Evolutionary conservation across 2,329 filamentous ascomycete genomes (phyloP).

Genomic region (Colletotrichum noveboracense): DNA sequence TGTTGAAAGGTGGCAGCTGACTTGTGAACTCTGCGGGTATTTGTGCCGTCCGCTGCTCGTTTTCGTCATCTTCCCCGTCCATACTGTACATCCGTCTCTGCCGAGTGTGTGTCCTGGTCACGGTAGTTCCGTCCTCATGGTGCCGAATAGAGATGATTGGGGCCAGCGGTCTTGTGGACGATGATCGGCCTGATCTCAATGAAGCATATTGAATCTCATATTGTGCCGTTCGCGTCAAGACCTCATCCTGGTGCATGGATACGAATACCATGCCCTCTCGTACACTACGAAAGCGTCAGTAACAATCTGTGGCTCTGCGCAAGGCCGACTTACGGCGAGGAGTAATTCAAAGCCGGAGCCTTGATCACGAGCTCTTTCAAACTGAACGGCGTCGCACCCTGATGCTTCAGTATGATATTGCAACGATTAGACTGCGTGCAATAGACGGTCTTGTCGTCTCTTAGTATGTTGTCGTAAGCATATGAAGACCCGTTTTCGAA

Average conservation of each 20-base stretch:
- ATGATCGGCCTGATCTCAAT: constrained; percentile 25
- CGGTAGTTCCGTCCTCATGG: constrained; percentile 55
- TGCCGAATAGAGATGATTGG: constrained; percentile 57
- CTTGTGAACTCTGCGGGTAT: constrained; percentile 61
- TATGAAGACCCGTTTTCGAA: constrained; percentile 68
- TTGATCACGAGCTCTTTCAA: constrained; percentile 88
- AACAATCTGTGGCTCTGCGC: background rate
- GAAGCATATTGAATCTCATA: constrained; percentile 74
- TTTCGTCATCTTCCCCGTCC: constrained; percentile 45
- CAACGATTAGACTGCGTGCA: constrained; percentile 88
- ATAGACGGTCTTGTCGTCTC: constrained; percentile 84
- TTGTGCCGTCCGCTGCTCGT: constrained; percentile 54
- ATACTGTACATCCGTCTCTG: constrained; percentile 51
- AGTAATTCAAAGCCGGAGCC: constrained; percentile 78
- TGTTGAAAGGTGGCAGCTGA: constrained; percentile 53
- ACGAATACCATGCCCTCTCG: constrained; percentile 94
- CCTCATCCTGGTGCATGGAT: constrained; percentile 81
- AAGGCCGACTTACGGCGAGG: constrained; percentile 76
- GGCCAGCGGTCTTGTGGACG: constrained; percentile 21
- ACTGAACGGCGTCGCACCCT: constrained; percentile 80
- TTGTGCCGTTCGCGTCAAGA: constrained; percentile 73
- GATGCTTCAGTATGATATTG: constrained; percentile 85
- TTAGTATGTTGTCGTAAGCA: constrained; percentile 80
- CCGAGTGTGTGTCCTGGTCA: constrained; percentile 47
- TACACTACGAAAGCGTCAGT: constrained; percentile 57